phyloP scores from a whole-genome alignment of 2,329 filamentous ascomycete genomes.

The Fusarium brachygibbosum region DNA sequence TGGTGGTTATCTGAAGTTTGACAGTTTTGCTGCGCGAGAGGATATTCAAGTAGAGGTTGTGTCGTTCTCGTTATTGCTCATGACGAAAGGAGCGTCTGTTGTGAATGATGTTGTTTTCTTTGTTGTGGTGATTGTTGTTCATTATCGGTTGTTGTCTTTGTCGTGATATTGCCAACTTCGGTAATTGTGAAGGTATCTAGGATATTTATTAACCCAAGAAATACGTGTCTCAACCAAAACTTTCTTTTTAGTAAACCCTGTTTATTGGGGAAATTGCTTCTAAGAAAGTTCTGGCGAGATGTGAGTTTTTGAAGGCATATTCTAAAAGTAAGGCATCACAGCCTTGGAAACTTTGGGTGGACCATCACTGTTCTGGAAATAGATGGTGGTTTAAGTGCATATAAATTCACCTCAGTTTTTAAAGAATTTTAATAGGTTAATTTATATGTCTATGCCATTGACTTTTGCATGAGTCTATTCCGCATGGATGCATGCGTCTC shows the following conservation, averaged over 20 bases:
- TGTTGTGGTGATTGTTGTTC: not conserved
- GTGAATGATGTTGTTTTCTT: not conserved
- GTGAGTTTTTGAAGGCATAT: not conserved
- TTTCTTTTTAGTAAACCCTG: not conserved
- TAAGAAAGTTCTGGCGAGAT: not conserved
- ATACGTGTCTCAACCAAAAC: not conserved
- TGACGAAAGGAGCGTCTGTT: not conserved
- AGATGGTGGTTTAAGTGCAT: not conserved
- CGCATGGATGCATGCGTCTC: not conserved
- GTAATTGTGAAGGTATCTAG: constrained; percentile 1
- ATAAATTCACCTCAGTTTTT: too few relatives aligned
- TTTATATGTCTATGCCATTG: not conserved
- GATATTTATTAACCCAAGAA: not conserved
- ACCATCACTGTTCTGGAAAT: not conserved
- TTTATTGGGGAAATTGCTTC: not conserved
- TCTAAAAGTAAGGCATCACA: not conserved
- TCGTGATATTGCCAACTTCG: constrained; percentile 6
- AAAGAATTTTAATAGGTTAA: not conserved
- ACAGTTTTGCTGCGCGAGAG: not conserved
- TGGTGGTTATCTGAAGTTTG: too few relatives aligned
- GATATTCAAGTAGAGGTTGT: not conserved
- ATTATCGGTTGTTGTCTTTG: not conserved
- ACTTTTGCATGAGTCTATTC: not conserved
- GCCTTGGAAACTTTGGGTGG: not conserved
- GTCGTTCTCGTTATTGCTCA: not conserved